Evolutionary conservation across 2,329 filamentous ascomycete genomes (phyloP).

Genomic region (Colletotrichum camelliae): DNA sequence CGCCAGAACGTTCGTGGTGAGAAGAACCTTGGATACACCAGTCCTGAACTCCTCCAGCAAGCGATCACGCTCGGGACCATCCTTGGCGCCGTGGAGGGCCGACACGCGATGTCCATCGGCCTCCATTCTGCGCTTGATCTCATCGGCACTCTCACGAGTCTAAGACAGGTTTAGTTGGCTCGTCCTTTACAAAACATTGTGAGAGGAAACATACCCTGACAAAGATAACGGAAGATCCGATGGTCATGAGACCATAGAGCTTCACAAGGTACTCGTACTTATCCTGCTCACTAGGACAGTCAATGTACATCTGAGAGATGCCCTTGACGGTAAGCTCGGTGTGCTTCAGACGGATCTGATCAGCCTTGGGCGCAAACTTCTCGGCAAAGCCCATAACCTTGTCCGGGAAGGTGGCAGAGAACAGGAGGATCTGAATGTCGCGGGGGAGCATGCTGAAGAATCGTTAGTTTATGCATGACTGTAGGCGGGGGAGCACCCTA

Average conservation of each 20-base stretch:
- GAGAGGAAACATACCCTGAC: constrained; percentile 70
- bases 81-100: constrained; percentile 86
- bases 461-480: constrained; percentile 32
- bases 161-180: constrained; percentile 37
- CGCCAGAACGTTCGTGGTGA: constrained; percentile 95
- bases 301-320: constrained; percentile 97
- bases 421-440: constrained; percentile 85
- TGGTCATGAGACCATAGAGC: constrained; percentile 94
- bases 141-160: constrained; percentile 84
- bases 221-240: constrained; percentile 97
- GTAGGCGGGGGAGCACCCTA: constrained; percentile 43
- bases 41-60: constrained; percentile 87
- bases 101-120: constrained; percentile 91
- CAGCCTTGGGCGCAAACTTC: constrained; percentile 84
- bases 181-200: no score
- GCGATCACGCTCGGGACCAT: constrained; percentile 81
- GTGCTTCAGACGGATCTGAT: constrained; percentile 85
- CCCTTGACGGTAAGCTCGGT: constrained; percentile 95
- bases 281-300: constrained; percentile 80
- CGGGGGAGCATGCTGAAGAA: constrained; percentile 70
- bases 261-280: constrained; percentile 91
- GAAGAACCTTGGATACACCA: constrained; percentile 91
- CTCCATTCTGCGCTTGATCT: constrained; percentile 86
- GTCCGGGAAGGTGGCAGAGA: constrained; percentile 92
- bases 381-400: constrained; percentile 84